These are phyloP conservation scores for Silybum marianum DNA, from an alignment of 129 eudicot genomes.

Conservation along the genomic window DNA sequence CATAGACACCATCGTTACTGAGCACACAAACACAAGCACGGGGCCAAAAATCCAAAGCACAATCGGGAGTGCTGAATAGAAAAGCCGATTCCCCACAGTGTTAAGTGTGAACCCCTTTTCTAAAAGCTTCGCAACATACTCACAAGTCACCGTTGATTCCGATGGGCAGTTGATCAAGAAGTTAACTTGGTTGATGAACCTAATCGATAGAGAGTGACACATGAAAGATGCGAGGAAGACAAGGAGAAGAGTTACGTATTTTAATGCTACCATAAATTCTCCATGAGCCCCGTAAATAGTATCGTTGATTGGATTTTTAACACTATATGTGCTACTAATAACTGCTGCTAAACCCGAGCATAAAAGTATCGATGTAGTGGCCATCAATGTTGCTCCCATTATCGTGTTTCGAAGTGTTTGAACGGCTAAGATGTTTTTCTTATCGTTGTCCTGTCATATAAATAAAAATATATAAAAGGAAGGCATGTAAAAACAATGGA, in stretches of 20 bases:
- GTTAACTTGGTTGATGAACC: slow-evolving; percentile 94
- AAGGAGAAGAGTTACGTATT: slow-evolving; percentile 72
- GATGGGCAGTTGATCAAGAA: slow-evolving; percentile 79
- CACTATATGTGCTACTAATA: slow-evolving; percentile 90
- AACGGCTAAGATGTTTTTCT: slow-evolving; percentile 87
- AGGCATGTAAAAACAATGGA: background rate
- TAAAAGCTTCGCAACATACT: slow-evolving; percentile 68
- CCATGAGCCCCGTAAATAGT: slow-evolving; percentile 93
- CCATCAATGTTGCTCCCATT: slow-evolving; percentile 94
- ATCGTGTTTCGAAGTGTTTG: slow-evolving; percentile 89
- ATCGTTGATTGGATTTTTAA: slow-evolving; percentile 79
- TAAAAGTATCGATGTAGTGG: slow-evolving; percentile 87
- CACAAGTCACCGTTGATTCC: slow-evolving; percentile 41
- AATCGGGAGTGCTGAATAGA: slow-evolving; percentile 72
- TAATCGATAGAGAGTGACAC: slow-evolving; percentile 78
- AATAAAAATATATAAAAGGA: background rate
- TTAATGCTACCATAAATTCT: slow-evolving; percentile 81
- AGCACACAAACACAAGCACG: slow-evolving; percentile 77
- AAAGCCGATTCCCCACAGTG: slow-evolving; percentile 72
- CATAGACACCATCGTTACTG: slow-evolving; percentile 62
- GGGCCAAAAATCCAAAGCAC: slow-evolving; percentile 98
- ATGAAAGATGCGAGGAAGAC: slow-evolving; percentile 79
- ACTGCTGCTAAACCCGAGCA: slow-evolving; percentile 85
- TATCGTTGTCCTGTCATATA: slow-evolving; percentile 68
- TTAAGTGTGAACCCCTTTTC: slow-evolving; percentile 72